Evolutionary conservation across 108 stramenopile genomes (phyloP).

Genomic region (Mediolabrus comicus): DNA sequence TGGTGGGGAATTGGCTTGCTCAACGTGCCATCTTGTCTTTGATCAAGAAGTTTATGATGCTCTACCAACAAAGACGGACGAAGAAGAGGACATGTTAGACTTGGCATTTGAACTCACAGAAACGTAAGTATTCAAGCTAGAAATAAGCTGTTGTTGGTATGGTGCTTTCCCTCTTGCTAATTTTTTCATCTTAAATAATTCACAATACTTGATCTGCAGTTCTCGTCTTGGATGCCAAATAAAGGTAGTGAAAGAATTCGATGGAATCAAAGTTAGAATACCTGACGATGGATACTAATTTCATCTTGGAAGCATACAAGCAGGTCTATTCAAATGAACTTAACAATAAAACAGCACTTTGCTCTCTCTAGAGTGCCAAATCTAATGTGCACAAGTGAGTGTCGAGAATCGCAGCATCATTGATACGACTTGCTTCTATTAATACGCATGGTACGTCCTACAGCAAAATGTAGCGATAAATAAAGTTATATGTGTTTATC

Average conservation of each 20-base stretch:
- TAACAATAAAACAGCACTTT: too few relatives aligned
- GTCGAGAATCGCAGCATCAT: too few relatives aligned
- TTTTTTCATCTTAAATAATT: background rate
- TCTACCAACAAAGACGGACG: slow-evolving; percentile 87
- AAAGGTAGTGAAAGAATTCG: slow-evolving; percentile 82
- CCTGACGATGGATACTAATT: slow-evolving; percentile 88
- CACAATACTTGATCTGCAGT: slow-evolving; percentile 29
- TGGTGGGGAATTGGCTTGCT: slow-evolving; percentile 86
- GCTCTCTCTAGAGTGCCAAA: too few relatives aligned
- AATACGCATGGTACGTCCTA: too few relatives aligned
- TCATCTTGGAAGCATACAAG: background rate
- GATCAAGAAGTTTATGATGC: slow-evolving; percentile 84
- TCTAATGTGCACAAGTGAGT: too few relatives aligned
- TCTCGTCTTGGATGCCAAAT: slow-evolving; percentile 97
- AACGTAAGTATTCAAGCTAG: slow-evolving; percentile 68
- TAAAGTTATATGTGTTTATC: too few relatives aligned
- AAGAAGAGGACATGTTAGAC: slow-evolving; percentile 99
- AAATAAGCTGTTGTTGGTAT: background rate
- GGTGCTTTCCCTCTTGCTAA: too few relatives aligned
- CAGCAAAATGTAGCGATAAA: too few relatives aligned
- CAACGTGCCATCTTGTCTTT: slow-evolving; percentile 94
- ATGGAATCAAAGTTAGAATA: slow-evolving; percentile 89
- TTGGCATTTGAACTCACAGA: slow-evolving; percentile 96
- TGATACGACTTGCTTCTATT: too few relatives aligned
- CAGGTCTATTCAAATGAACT: background rate